phyloP scores from a whole-genome alignment of 2,329 filamentous ascomycete species.

The Ophiostoma perfectum region DNA sequence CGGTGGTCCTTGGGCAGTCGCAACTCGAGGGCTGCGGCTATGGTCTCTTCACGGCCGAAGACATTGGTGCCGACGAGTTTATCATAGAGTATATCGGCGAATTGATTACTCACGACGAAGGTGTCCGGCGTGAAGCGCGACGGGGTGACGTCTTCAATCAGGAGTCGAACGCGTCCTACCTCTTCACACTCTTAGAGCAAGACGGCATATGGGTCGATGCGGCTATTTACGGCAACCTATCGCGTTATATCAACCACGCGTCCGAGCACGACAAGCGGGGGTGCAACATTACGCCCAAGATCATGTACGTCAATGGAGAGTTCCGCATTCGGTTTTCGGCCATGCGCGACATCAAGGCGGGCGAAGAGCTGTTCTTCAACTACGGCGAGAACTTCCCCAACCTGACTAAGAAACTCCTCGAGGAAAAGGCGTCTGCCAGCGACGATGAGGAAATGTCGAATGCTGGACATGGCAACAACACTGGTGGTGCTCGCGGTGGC shows the following conservation, averaged over 20 bases:
- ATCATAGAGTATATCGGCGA: constrained; percentile 79
- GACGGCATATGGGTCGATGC: constrained; percentile 67
- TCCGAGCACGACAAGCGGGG: constrained; percentile 42
- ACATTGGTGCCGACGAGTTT: constrained; percentile 63
- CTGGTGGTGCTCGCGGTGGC: constrained; percentile 2
- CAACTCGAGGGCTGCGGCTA: constrained; percentile 65
- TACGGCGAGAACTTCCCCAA: constrained; percentile 68
- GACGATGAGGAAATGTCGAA: constrained; percentile 20
- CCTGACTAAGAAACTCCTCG: constrained; percentile 48
- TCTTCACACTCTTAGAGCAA: constrained; percentile 55
- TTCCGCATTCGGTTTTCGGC: constrained; percentile 72
- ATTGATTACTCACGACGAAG: constrained; percentile 64
- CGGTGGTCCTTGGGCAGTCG: constrained; percentile 64
- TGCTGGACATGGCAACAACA: not conserved
- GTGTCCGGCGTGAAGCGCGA: constrained; percentile 59
- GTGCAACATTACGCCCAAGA: constrained; percentile 59
- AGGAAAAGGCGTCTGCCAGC: constrained; percentile 36
- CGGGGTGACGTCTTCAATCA: constrained; percentile 58
- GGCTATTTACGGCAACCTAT: constrained; percentile 71
- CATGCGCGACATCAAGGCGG: constrained; percentile 58
- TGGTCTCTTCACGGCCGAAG: constrained; percentile 66
- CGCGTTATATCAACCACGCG: constrained; percentile 78
- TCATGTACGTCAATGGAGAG: constrained; percentile 68
- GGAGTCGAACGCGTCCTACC: constrained; percentile 58
- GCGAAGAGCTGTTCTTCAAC: constrained; percentile 76